Percentiles rank a stretch among this genome's conserved stretches.
Conservation (phyloP, 2,329 filamentous ascomycete species). For the Aspergillus sp. region DNA sequence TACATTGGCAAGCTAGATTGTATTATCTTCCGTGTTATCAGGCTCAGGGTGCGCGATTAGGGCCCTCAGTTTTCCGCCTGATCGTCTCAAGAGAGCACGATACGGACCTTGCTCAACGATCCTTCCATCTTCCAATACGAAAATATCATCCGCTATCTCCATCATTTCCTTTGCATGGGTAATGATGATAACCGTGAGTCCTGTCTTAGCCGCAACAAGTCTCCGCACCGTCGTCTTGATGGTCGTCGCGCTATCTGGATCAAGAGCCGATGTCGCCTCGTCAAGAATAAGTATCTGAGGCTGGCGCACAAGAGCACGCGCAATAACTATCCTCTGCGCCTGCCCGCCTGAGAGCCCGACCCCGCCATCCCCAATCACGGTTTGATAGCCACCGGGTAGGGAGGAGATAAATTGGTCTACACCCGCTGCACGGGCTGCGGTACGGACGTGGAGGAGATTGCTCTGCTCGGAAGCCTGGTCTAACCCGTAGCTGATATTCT, state of each 20-base stretch:
- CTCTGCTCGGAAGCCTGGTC: not conserved
- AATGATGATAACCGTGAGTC: slow-evolving; percentile 73
- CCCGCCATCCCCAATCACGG: slow-evolving; percentile 74
- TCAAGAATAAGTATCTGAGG: slow-evolving; percentile 78
- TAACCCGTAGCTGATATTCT: not conserved
- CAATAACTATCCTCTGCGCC: slow-evolving; percentile 77
- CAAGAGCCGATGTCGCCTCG: slow-evolving; percentile 81
- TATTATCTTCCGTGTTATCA: not conserved
- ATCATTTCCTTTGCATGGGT: slow-evolving; percentile 88
- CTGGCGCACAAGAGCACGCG: slow-evolving; percentile 70
- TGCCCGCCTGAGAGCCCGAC: slow-evolving; percentile 76
- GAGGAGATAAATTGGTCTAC: slow-evolving; percentile 67
- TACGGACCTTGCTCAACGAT: slow-evolving; percentile 70
- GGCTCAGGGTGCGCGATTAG: slow-evolving; percentile 25
- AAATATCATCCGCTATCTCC: slow-evolving; percentile 69
- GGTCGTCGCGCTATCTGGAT: slow-evolving; percentile 64
- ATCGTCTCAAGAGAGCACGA: slow-evolving; percentile 53
- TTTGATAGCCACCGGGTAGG: slow-evolving; percentile 70
- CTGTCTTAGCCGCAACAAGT: slow-evolving; percentile 47
- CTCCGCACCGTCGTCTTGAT: slow-evolving; percentile 63
- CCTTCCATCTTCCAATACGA: slow-evolving; percentile 69
- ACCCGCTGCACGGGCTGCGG: slow-evolving; percentile 21
- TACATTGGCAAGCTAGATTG: no score
- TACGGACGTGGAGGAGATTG: not conserved
- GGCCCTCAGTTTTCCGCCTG: slow-evolving; percentile 49